Evolutionary conservation across 2,329 filamentous ascomycete species (phyloP).

Genomic region (Simplicillium aogashimaense): DNA sequence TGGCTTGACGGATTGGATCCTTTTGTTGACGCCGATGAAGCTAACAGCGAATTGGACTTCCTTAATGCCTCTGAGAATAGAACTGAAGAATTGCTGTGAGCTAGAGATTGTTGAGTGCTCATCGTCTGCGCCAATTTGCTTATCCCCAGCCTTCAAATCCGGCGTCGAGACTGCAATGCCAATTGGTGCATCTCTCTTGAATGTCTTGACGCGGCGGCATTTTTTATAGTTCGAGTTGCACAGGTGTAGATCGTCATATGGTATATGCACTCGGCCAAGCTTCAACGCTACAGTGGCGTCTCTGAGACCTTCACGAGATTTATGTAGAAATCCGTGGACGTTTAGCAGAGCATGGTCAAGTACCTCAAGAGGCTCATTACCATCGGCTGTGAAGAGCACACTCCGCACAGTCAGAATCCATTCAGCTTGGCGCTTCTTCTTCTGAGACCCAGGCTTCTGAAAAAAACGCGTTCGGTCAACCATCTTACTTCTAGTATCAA

Average conservation of each 20-base stretch:
- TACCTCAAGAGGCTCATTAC: constrained; percentile 74
- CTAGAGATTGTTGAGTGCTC: constrained; percentile 75
- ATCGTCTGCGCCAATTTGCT: constrained; percentile 51
- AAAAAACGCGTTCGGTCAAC: constrained; percentile 86
- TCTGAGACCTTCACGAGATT: constrained; percentile 73
- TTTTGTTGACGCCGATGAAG: constrained; percentile 78
- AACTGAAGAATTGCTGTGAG: constrained; percentile 85
- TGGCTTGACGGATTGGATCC: constrained; percentile 58
- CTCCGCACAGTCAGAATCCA: constrained; percentile 86
- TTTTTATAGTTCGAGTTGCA: constrained; percentile 49
- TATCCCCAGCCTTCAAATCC: constrained; percentile 62
- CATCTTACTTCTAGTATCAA: constrained; percentile 86
- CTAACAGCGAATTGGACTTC: constrained; percentile 94
- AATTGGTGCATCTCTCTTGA: constrained; percentile 30
- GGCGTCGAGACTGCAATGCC: constrained; percentile 62
- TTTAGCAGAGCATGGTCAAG: constrained; percentile 83
- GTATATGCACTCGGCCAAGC: constrained; percentile 79
- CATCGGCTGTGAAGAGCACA: constrained; percentile 79
- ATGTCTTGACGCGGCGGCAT: constrained; percentile 24
- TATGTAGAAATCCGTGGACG: constrained; percentile 82
- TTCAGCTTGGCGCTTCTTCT: constrained; percentile 65
- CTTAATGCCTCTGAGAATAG: constrained; percentile 83
- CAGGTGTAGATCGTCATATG: constrained; percentile 72
- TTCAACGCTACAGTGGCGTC: constrained; percentile 89
- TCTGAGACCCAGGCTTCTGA: constrained; percentile 57